Percentiles rank a stretch among this genome's conserved stretches.
Conservation (phyloP, 2,329 filamentous ascomycete species). For the Stagonosporopsis vannaccii region DNA sequence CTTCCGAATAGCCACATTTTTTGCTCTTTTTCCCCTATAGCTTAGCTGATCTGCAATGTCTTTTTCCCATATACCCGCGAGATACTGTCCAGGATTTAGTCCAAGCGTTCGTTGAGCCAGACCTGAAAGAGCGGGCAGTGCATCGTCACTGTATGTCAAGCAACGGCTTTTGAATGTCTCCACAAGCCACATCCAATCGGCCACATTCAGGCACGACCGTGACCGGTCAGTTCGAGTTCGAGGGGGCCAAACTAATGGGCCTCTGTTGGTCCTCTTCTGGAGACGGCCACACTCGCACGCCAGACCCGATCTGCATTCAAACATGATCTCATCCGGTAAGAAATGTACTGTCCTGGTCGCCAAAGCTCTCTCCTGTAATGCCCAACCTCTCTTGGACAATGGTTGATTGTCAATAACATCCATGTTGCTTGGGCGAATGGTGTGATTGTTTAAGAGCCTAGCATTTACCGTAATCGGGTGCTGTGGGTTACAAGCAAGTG, state of each 20-base stretch:
- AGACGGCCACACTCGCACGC: constrained; percentile 16
- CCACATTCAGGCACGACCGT: too few species aligned
- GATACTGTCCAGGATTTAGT: constrained; percentile 1
- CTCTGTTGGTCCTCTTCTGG: neutral
- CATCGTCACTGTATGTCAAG: constrained; percentile 9
- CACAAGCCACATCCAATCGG: neutral
- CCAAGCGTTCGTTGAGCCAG: constrained; percentile 4
- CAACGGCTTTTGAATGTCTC: neutral
- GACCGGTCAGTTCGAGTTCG: neutral
- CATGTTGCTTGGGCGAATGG: neutral
- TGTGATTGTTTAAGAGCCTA: neutral
- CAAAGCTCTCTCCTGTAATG: constrained; percentile 10
- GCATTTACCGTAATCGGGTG: neutral
- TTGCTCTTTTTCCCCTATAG: neutral
- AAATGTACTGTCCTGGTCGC: constrained; percentile 12
- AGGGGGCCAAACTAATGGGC: neutral
- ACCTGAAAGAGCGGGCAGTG: constrained; percentile 18
- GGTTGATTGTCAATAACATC: neutral
- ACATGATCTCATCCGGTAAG: constrained; percentile 5
- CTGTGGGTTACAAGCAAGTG: neutral
- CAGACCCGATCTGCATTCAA: constrained; percentile 3
- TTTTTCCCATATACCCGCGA: constrained; percentile 15
- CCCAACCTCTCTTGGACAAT: constrained; percentile 13
- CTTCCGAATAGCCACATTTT: neutral
- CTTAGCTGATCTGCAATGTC: neutral